Base-by-base conservation (phyloP, 441 rosid species). In the Jatropha podagrica region DNA sequence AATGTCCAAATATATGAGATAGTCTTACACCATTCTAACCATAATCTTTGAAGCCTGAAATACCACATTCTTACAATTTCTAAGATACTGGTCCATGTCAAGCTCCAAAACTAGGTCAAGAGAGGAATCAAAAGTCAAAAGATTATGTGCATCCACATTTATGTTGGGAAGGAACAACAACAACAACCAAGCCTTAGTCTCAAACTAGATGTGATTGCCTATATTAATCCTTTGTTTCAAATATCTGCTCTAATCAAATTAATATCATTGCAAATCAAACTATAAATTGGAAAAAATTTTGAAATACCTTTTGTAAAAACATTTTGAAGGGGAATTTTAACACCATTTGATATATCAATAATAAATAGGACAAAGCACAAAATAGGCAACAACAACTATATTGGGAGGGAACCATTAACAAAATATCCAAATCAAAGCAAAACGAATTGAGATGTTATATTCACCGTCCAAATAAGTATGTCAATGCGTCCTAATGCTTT, bases 21-120 rank as follows among this genome's bases (percentile, higher is more conserved):
- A 13, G 4, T 18, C 20, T 12, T 3, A 32, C 32, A 32, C 32
- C 32, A 32, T 32, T 32, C 32, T 32, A 44, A 20, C 37, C 27
- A 20, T 12, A 23, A 58, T 32, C n/a, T 58, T 58, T 58, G 32
- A 67, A 46, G 54, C 70, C 70, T 20, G 61, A 66, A 66, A 20
- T 26, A 49, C 20, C n/a, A 49, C 11, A 48, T 48, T 27, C 58
- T 51, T 68, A 49, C 44, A 27, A 27, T 27, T 49, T 27, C 13
- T 7, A 51, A 49, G 37, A 49, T 49, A 42, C 44, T 27, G 49
- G 6, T 65, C 46, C 69, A 65, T 14, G 40, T n/a, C 51, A 65
- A 65, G 27, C 51, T 65, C 32, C 69, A 41, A 41, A 42, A 62
- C 2, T 60, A 60, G 7, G 64, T 37, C 4, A 38, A 23, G 5